These are phyloP conservation scores for Penicillium riverlandense DNA, from an alignment of 495 filamentous ascomycete genomes.

Conservation along the genomic window DNA sequence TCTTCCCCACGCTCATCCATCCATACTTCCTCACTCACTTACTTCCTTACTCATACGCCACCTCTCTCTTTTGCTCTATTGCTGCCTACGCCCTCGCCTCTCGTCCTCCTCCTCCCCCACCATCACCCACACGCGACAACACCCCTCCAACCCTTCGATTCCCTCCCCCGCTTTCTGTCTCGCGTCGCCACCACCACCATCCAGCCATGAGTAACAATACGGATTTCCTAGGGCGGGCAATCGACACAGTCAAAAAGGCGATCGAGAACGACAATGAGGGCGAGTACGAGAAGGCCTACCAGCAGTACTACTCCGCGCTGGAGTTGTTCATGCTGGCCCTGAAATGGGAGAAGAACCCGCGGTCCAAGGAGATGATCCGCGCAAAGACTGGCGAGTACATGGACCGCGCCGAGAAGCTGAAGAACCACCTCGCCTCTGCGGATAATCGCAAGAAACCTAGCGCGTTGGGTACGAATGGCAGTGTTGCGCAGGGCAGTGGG, in stretches of 20 bases:
- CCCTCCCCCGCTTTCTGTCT: conserved; percentile 14
- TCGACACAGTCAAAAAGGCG: conserved; percentile 91
- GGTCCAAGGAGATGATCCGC: conserved; percentile 93
- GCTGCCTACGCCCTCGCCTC: too few species aligned
- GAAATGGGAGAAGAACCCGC: conserved; percentile 98
- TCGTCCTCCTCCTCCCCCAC: too few species aligned
- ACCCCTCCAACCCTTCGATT: conserved; percentile 22
- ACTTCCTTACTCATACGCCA: too few species aligned
- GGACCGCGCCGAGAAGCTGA: conserved; percentile 96
- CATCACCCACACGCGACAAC: neutral
- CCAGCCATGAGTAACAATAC: conserved; percentile 48
- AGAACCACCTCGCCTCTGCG: conserved; percentile 71
- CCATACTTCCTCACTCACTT: too few species aligned
- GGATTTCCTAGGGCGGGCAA: conserved; percentile 92
- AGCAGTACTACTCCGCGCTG: conserved; percentile 86
- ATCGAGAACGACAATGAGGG: conserved; percentile 94
- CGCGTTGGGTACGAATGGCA: conserved; percentile 79
- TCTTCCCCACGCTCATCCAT: too few species aligned
- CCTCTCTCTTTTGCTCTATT: too few species aligned
- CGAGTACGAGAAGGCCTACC: conserved; percentile 94
- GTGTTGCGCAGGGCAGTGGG: conserved; percentile 60
- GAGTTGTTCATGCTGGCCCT: conserved; percentile 94
- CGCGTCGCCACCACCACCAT: conserved; percentile 13
- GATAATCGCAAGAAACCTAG: conserved; percentile 72
- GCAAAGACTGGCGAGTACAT: conserved; percentile 92